phyloP scores from a whole-genome alignment of 2,329 filamentous ascomycete genomes.

The Chrysosporium queenslandicum region DNA sequence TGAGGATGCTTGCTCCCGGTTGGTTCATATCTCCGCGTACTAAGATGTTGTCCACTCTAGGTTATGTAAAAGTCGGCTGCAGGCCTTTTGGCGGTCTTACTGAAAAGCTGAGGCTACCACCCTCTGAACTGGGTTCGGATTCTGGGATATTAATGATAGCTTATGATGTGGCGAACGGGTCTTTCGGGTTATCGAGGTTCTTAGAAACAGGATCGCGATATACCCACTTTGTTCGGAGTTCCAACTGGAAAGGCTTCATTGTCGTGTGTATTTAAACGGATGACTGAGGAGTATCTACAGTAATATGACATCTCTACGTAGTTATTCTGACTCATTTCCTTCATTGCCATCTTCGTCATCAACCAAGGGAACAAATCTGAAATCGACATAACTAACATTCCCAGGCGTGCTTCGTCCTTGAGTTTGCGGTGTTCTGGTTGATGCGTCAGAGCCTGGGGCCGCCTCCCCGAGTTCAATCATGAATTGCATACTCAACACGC shows the following conservation, averaged over 20 bases:
- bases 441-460: slow-evolving; percentile 17
- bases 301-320: neutral
- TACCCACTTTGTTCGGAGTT: no score
- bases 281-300: neutral
- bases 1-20: slow-evolving; percentile 23
- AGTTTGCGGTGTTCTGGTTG: slow-evolving; percentile 18
- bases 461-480: slow-evolving; percentile 79
- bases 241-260: no score
- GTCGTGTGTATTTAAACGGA: no score
- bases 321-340: slow-evolving; percentile 4
- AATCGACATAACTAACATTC: slow-evolving; percentile 39
- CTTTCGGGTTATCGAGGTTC: neutral
- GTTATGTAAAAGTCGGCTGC: slow-evolving; percentile 3
- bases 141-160: no score
- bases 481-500: slow-evolving; percentile 88
- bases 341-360: slow-evolving; percentile 29
- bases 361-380: slow-evolving; percentile 39
- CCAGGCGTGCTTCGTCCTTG: slow-evolving; percentile 20
- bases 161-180: neutral
- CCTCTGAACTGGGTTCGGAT: neutral
- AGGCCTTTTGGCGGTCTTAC: neutral
- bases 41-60: neutral
- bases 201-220: no score
- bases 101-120: neutral
- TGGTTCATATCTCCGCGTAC: neutral